Evolutionary conservation across 2,329 filamentous ascomycete genomes (phyloP).

Genomic region (Fusarium sp.): DNA sequence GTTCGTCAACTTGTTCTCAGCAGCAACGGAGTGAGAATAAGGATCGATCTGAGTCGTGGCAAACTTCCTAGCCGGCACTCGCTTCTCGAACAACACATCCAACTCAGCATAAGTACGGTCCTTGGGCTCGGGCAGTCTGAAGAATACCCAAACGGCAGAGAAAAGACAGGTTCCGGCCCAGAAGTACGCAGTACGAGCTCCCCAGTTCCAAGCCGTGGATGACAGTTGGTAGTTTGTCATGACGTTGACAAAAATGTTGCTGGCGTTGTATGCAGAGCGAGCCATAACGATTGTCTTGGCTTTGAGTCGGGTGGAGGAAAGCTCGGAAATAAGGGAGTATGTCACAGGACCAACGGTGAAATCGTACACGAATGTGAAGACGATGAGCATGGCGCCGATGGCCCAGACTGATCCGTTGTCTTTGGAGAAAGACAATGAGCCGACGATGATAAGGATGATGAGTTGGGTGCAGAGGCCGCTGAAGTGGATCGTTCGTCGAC

Average conservation of each 20-base stretch:
- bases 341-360: conserved; percentile 67
- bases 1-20: conserved; percentile 10
- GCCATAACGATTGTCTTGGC: conserved; percentile 68
- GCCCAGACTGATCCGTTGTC: conserved; percentile 57
- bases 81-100: conserved; percentile 58
- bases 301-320: conserved; percentile 66
- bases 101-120: conserved; percentile 61
- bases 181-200: conserved; percentile 61
- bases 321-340: conserved; percentile 66
- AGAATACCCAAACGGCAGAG: conserved; percentile 63
- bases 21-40: conserved; percentile 41
- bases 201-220: conserved; percentile 62
- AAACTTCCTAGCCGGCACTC: conserved; percentile 57
- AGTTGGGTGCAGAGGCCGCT: conserved; percentile 59
- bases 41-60: conserved; percentile 56
- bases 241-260: conserved; percentile 64
- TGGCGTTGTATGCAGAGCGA: conserved; percentile 58
- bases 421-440: conserved; percentile 55
- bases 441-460: conserved; percentile 57
- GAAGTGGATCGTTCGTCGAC: conserved; percentile 65
- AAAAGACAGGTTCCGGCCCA: conserved; percentile 63
- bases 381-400: conserved; percentile 62
- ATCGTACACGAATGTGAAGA: conserved; percentile 68
- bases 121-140: conserved; percentile 67
- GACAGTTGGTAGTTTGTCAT: conserved; percentile 64